These are phyloP conservation scores for Lithospermum erythrorhizon DNA, from an alignment of 257 asterid genomes.

Conservation along the genomic window DNA sequence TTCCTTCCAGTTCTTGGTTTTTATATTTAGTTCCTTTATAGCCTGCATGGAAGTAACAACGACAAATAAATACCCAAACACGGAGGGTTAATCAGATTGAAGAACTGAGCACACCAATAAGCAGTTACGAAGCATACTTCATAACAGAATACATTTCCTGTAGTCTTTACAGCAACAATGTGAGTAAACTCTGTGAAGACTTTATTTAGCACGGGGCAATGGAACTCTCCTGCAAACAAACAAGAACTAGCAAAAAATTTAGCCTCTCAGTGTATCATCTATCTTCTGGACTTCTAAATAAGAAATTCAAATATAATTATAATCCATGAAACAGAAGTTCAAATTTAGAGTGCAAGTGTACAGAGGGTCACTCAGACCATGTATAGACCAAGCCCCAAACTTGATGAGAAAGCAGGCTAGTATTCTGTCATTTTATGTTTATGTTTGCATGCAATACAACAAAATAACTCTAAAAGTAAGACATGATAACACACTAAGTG, in stretches of 20 bases:
- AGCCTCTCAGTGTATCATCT: not conserved
- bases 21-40: conserved; percentile 80
- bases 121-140: conserved; percentile 39
- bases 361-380: too few relatives aligned
- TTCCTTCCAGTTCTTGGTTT: conserved; percentile 95
- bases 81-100: not conserved
- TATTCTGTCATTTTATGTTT: too few relatives aligned
- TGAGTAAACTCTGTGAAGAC: conserved; percentile 87
- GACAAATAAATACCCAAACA: not conserved
- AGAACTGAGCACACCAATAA: not conserved
- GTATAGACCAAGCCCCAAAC: too few relatives aligned
- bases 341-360: too few relatives aligned
- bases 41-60: conserved; percentile 39
- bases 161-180: conserved; percentile 82
- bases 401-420: too few relatives aligned
- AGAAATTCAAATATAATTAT: too few relatives aligned
- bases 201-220: conserved; percentile 90
- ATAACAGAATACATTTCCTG: conserved; percentile 93
- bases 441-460: too few relatives aligned
- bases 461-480: too few relatives aligned
- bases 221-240: conserved; percentile 61
- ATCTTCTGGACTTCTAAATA: too few relatives aligned
- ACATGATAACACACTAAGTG: too few relatives aligned
- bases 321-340: too few relatives aligned
- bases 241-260: not conserved